These are phyloP conservation scores for Silene noctiflora DNA, from an alignment of 179 eudicot genomes.

Conservation along the genomic window DNA sequence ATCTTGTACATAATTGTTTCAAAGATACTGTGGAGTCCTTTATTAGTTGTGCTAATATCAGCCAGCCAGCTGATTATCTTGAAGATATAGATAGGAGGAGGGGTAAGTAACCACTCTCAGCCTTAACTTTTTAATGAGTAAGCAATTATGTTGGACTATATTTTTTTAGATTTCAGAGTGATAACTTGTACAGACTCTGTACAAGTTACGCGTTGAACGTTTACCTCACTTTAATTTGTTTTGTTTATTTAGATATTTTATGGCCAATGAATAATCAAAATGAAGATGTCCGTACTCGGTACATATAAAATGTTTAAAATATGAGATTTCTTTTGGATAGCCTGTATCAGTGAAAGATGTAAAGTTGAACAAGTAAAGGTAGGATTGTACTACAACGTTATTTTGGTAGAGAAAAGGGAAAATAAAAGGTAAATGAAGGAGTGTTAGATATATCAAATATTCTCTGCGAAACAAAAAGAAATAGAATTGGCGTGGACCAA, in stretches of 20 bases:
- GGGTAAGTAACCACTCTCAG: slow-evolving; percentile 37
- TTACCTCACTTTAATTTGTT: neutral
- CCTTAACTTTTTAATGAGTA: too few relatives aligned
- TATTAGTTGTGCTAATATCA: slow-evolving; percentile 51
- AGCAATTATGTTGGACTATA: too few relatives aligned
- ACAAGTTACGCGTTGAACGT: too few relatives aligned
- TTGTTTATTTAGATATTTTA: neutral
- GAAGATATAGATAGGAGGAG: slow-evolving; percentile 86
- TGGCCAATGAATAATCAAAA: neutral
- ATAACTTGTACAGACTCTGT: too few relatives aligned
- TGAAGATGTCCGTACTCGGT: neutral
- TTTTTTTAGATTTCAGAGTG: too few relatives aligned
- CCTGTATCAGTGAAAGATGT: neutral
- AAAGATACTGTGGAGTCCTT: slow-evolving; percentile 77
- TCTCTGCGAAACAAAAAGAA: neutral
- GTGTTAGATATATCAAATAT: neutral
- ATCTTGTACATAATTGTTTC: slow-evolving; percentile 87
- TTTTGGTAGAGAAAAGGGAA: slow-evolving; percentile 1
- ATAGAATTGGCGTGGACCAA: neutral
- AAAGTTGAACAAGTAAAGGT: neutral
- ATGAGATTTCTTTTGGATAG: neutral
- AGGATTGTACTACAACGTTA: neutral
- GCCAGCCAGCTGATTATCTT: slow-evolving; percentile 49
- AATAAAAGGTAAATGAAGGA: neutral
- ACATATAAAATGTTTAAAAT: neutral